These are phyloP conservation scores for Amphirosellinia nigrospora DNA, from an alignment of 495 filamentous ascomycete genomes.

Conservation along the genomic window DNA sequence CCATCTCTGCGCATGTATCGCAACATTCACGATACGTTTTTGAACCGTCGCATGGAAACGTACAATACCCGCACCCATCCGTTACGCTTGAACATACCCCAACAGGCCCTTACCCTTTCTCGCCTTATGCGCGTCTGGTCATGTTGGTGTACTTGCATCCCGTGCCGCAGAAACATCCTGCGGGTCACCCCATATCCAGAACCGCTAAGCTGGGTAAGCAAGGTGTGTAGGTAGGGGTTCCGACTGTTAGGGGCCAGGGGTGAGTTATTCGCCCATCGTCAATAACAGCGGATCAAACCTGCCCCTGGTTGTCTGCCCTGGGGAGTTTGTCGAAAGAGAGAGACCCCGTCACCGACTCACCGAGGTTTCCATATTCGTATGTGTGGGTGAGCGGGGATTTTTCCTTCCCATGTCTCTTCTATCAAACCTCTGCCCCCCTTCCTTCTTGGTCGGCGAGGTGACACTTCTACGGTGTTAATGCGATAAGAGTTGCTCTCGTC, in stretches of 20 bases:
- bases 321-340: conserved; percentile 17
- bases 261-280: neutral
- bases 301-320: neutral
- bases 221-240: conserved; percentile 4
- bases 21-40: neutral
- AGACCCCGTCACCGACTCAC: conserved; percentile 15
- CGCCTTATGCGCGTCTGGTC: neutral
- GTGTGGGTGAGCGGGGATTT: neutral
- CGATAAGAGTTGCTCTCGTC: neutral
- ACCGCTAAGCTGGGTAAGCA: conserved; percentile 17
- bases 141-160: conserved; percentile 12
- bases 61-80: neutral
- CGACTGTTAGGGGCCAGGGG: neutral
- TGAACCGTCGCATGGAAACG: conserved; percentile 14
- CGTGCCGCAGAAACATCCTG: conserved; percentile 6
- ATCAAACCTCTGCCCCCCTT: conserved; percentile 7
- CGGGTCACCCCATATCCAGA: conserved; percentile 17
- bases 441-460: neutral
- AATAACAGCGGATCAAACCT: conserved; percentile 9
- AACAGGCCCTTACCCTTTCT: neutral
- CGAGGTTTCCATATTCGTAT: conserved; percentile 11
- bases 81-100: conserved; percentile 7
- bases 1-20: neutral
- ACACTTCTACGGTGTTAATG: neutral
- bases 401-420: conserved; percentile 8